Base-by-base conservation (phyloP, 2,329 filamentous ascomycete species). In the Chalara sp. region DNA sequence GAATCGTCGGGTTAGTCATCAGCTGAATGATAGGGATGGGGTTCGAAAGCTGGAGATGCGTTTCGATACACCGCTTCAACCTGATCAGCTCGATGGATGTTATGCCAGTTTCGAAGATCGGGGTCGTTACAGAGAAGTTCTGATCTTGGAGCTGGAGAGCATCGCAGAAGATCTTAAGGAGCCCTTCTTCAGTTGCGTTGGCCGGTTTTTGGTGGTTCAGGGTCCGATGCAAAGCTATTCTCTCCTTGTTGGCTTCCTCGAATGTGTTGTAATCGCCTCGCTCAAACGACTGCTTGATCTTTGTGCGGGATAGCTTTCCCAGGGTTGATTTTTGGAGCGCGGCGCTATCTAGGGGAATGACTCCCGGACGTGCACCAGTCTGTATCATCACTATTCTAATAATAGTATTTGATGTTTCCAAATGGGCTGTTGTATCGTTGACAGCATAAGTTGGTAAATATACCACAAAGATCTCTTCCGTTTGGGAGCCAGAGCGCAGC, bases 221-320 rank as follows among this genome's bases (percentile, higher is more conserved):
- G 29, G 47, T 35, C 21, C 21, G 21, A 21, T 21, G 21, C 21
- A 21, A 21, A 21, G 21, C 21, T 5, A n/a, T 32, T 8, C 33
- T 13, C 6, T 44, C n/a, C n/a, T 54, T 45, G 8, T 13, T 6
- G n/a, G n/a, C 8, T 10, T 39, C 35, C n/a, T 39, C 35, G 35
- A 39, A n/a, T 6, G 39, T 7, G 29, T 50, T n/a, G 8, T 47
- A 48, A 6, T 55, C 21, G 21, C 21, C 21, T 21, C 21, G 21
- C 43, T 67, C 62, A 32, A 63, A 66, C 3, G 55, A 49, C 10
- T 46, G 49, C 10, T 52, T 53, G 21, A 72, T 58, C 56, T 72
- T 73, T 6, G 63, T 46, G 5, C 69, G 55, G 1, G 70, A 71
- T 5, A 73, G 58, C 56, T 74, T 74, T 6, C 71, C 70, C 1